Conservation (phyloP, 2,329 filamentous ascomycete species). For the Beauveria sp. region DNA sequence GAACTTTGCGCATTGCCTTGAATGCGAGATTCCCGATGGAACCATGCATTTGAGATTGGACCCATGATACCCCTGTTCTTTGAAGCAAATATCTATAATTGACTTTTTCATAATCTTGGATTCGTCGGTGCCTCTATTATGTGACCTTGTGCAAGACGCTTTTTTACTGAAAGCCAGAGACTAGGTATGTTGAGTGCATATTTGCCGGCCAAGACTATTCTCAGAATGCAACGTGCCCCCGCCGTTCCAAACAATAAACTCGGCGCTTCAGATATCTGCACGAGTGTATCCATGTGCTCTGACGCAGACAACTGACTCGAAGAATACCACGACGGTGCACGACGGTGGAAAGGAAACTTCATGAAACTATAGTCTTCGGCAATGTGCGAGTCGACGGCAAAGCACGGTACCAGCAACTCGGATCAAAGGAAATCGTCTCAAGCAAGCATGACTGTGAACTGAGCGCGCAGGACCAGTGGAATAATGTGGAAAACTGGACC, state of each 20-base stretch:
- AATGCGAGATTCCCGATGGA: background rate
- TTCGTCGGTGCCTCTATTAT: background rate
- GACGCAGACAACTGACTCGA: background rate
- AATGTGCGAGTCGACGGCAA: background rate
- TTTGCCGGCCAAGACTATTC: background rate
- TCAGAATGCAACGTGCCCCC: background rate
- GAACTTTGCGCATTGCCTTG: background rate
- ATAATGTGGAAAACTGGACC: background rate
- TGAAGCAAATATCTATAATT: too few relatives aligned
- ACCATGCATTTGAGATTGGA: background rate
- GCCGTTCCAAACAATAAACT: too few relatives aligned
- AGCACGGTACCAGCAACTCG: background rate
- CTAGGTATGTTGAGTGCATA: too few relatives aligned
- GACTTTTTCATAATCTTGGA: background rate
- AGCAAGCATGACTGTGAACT: background rate
- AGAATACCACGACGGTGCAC: background rate
- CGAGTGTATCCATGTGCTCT: background rate
- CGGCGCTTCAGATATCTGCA: too few relatives aligned
- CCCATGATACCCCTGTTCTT: conserved; percentile 1
- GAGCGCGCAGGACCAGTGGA: background rate
- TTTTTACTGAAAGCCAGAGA: too few relatives aligned
- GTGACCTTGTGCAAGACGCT: background rate
- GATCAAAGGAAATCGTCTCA: background rate
- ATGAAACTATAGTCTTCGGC: background rate
- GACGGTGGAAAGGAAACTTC: background rate